phyloP scores from a whole-genome alignment of 2,329 filamentous ascomycete genomes.

The Sarocladium kiliense region DNA sequence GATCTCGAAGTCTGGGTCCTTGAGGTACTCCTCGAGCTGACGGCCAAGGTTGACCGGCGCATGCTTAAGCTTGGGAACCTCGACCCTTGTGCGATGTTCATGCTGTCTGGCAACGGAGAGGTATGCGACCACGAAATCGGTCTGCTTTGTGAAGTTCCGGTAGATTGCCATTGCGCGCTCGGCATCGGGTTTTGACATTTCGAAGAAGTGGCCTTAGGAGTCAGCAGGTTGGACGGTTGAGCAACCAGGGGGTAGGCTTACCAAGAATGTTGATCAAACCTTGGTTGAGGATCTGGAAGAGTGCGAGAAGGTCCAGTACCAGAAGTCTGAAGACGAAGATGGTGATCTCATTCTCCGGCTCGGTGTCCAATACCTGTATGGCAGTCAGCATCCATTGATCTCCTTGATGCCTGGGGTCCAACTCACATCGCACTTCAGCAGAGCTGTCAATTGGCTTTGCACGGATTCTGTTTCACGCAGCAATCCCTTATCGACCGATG shows the following conservation, averaged over 20 bases:
- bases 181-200: conserved; percentile 93
- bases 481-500: conserved; percentile 87
- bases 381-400: conserved; percentile 13
- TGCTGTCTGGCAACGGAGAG: conserved; percentile 82
- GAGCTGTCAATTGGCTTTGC: conserved; percentile 77
- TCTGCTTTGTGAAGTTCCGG: conserved; percentile 85
- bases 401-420: neutral
- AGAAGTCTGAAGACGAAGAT: conserved; percentile 88
- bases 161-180: conserved; percentile 90
- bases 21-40: conserved; percentile 89
- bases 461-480: conserved; percentile 87
- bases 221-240: conserved; percentile 13
- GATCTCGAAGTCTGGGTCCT: conserved; percentile 91
- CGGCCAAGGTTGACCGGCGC: conserved; percentile 86
- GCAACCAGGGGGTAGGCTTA: conserved; percentile 35
- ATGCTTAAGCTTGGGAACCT: conserved; percentile 96
- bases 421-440: conserved; percentile 84
- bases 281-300: conserved; percentile 95
- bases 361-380: conserved; percentile 77
- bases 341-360: conserved; percentile 94
- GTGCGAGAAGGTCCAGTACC: conserved; percentile 79
- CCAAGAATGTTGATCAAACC: conserved; percentile 95
- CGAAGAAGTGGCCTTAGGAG: conserved; percentile 83
- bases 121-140: conserved; percentile 87
- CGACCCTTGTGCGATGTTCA: conserved; percentile 84